phyloP scores from a whole-genome alignment of 768 basidiomycete species.

The Rhizopogon vinicolor region DNA sequence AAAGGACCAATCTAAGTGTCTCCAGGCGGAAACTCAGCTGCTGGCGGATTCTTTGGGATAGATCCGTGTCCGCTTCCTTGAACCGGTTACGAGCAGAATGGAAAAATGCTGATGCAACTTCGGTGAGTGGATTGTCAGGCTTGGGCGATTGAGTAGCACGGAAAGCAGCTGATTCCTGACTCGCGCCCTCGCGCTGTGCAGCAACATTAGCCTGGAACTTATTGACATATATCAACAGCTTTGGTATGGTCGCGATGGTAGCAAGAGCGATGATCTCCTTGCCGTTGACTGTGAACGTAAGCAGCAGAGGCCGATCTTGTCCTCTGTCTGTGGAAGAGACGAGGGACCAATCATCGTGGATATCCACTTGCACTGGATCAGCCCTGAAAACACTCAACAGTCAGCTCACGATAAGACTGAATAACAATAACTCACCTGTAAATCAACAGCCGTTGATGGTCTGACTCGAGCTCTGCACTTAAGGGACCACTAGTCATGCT shows the following conservation, averaged over 20 bases:
- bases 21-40: conserved; percentile 69
- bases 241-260: conserved; percentile 74
- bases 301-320: conserved; percentile 49
- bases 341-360: conserved; percentile 80
- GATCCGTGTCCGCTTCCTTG: conserved; percentile 57
- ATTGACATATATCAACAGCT: conserved; percentile 66
- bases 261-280: conserved; percentile 61
- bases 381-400: conserved; percentile 40
- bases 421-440: conserved; percentile 49
- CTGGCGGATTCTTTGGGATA: conserved; percentile 63
- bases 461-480: conserved; percentile 65
- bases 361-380: conserved; percentile 69
- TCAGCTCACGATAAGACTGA: background rate
- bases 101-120: conserved; percentile 84
- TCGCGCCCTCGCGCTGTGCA: conserved; percentile 70
- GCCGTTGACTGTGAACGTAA: conserved; percentile 75
- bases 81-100: conserved; percentile 67
- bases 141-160: conserved; percentile 65
- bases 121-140: conserved; percentile 76
- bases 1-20: conserved; percentile 63
- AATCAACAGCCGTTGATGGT: conserved; percentile 67
- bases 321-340: conserved; percentile 34
- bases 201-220: conserved; percentile 74
- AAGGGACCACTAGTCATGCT: conserved; percentile 71
- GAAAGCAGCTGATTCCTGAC: conserved; percentile 75